Percentiles rank a stretch among this genome's conserved stretches.
Evolutionary conservation across 331 rosid species (phyloP).

Genomic region (Quercus lobata): DNA sequence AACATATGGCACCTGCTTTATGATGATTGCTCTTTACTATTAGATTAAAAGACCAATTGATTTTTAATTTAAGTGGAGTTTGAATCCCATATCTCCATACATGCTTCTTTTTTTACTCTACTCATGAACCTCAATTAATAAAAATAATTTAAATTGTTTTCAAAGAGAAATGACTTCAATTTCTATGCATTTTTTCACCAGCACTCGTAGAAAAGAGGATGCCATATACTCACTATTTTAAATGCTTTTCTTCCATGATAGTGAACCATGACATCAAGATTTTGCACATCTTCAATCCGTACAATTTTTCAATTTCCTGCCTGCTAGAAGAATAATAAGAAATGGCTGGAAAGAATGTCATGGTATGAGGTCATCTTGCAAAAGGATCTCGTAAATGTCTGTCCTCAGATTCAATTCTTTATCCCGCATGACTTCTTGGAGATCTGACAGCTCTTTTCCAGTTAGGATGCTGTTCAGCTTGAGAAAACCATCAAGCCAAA

Average conservation of each 20-base stretch:
- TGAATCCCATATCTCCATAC: too few relatives aligned
- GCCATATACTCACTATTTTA: not conserved
- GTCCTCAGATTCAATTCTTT: constrained; percentile 93
- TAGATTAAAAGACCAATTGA: too few relatives aligned
- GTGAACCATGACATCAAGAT: not conserved
- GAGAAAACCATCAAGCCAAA: constrained; percentile 92
- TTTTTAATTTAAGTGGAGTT: too few relatives aligned
- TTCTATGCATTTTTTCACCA: too few relatives aligned
- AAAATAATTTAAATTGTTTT: too few relatives aligned
- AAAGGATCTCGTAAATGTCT: constrained; percentile 87
- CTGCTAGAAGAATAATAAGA: not conserved
- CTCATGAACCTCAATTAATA: too few relatives aligned
- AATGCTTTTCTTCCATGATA: not conserved
- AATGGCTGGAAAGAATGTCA: constrained; percentile 8
- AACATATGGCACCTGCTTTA: too few relatives aligned
- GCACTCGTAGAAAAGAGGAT: not conserved
- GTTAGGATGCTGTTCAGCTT: constrained; percentile 59
- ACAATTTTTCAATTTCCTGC: not conserved
- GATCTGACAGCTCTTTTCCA: constrained; percentile 89
- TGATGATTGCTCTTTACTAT: too few relatives aligned
- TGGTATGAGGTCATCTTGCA: constrained; percentile 51
- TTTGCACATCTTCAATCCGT: not conserved
- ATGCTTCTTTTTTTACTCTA: too few relatives aligned
- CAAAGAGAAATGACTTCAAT: too few relatives aligned
- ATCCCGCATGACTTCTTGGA: constrained; percentile 96